Evolutionary conservation across 2,329 filamentous ascomycete species (phyloP), one percentile per base, ranked within the genome.

Genomic region (Alternaria sp.): DNA sequence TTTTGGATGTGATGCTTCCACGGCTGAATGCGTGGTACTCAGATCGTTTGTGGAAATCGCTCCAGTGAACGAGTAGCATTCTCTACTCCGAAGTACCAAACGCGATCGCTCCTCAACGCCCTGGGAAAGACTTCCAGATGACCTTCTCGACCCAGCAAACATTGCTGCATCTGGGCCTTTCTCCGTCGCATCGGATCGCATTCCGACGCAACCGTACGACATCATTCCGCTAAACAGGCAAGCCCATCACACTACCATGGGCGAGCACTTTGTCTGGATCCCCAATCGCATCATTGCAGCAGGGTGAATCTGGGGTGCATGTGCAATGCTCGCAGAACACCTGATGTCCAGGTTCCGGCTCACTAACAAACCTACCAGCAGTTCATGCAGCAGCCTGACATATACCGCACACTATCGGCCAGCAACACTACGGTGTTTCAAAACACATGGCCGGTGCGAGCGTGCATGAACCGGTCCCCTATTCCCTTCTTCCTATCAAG

Each of bases 371-470:
- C 48, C 36, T 55, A 38, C 45, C 57, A 50, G 28, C 57, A 43
- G 52, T 46, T 51, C 44, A 55, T 60, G 53, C 57, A 60, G 18
- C 30, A 59, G 57, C 57, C 51, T 40, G 53, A 40, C 22, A 53
- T 46, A 27, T 18, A 30, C 34, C 54, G 38, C 54, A 48, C 18
- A 18, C 36, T 18, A 46, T 46, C 28, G 41, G 41, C 30, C 41
- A 45, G 30, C 41, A 45, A 28, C 41, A 45, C 41, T 34, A 44
- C 30, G 38, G 54, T 58, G 58, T 60, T 60, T 60, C 58, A 40
- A 60, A 60, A 60, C 58, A 52, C 58, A 25, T 60, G 58, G 58
- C 58, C 58, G 54, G 58, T 60, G 58, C 58, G 18, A 44, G 32
- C 40, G 46, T 57, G 58, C 58, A 60, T 60, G 58, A 57, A 52